Percentiles rank a stretch among this genome's conserved stretches.
Conservation (phyloP, 2,329 filamentous ascomycete species). For the Cladosporium sp. region DNA sequence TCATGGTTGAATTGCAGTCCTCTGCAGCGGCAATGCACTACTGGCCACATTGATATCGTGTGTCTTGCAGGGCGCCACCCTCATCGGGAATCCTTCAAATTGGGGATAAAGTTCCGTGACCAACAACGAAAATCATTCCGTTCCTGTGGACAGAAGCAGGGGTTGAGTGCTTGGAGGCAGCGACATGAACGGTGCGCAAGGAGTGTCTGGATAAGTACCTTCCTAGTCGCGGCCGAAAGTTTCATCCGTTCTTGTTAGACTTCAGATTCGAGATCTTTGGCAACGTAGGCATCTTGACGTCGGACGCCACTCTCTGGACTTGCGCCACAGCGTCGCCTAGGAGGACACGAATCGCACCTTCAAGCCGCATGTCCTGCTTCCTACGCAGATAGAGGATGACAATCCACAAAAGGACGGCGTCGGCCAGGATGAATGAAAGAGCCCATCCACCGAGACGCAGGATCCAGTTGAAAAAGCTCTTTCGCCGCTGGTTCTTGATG, state of each 20-base stretch:
- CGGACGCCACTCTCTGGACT: constrained; percentile 27
- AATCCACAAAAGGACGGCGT: constrained; percentile 59
- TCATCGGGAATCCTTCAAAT: too few species aligned
- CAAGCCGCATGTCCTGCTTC: constrained; percentile 63
- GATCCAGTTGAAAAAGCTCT: constrained; percentile 62
- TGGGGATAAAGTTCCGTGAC: too few species aligned
- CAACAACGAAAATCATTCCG: too few species aligned
- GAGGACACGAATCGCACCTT: constrained; percentile 65
- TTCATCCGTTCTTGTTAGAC: constrained; percentile 14
- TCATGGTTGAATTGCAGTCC: too few species aligned
- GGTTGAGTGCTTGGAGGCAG: too few species aligned
- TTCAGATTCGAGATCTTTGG: constrained; percentile 17
- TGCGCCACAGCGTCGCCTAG: constrained; percentile 43
- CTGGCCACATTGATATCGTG: too few species aligned
- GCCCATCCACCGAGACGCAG: constrained; percentile 63
- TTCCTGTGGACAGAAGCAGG: too few species aligned
- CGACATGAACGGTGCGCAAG: too few species aligned
- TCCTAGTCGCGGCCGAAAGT: too few species aligned
- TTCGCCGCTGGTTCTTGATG: constrained; percentile 59
- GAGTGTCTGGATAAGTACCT: too few species aligned
- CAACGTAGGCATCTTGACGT: constrained; percentile 29
- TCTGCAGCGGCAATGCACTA: too few species aligned
- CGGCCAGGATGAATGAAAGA: constrained; percentile 67
- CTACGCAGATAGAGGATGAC: constrained; percentile 67
- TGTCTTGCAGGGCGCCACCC: too few species aligned